These are phyloP conservation scores for Fomitopsis schrenkii DNA, from an alignment of 1,284 basidiomycete genomes.

Conservation along the genomic window DNA sequence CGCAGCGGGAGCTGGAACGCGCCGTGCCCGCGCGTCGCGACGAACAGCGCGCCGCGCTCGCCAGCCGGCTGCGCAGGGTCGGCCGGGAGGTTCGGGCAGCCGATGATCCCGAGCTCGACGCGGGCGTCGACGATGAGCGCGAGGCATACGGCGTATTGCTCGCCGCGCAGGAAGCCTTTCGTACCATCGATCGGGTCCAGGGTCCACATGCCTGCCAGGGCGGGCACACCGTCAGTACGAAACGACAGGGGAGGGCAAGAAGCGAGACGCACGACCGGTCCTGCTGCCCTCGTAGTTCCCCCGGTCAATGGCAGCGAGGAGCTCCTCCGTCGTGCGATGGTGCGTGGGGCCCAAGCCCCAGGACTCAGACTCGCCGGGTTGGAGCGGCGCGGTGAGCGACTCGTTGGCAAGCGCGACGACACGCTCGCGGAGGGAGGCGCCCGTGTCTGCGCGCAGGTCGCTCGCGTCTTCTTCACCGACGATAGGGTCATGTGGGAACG, in stretches of 20 bases:
- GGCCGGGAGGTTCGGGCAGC: slow-evolving; percentile 90
- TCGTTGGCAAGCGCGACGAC: slow-evolving; percentile 86
- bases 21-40: slow-evolving; percentile 81
- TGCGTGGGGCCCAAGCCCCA: slow-evolving; percentile 67
- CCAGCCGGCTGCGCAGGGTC: slow-evolving; percentile 54
- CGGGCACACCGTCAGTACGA: background rate
- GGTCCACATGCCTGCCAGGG: slow-evolving; percentile 76
- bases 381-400: slow-evolving; percentile 59
- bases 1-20: slow-evolving; percentile 60
- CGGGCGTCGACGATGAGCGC: slow-evolving; percentile 84
- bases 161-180: slow-evolving; percentile 94
- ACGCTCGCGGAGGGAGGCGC: slow-evolving; percentile 54
- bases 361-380: slow-evolving; percentile 42
- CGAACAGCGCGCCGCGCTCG: slow-evolving; percentile 76
- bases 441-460: slow-evolving; percentile 62
- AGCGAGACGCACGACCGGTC: slow-evolving; percentile 62
- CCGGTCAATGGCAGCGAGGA: slow-evolving; percentile 84
- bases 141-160: slow-evolving; percentile 96
- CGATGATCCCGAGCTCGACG: slow-evolving; percentile 89
- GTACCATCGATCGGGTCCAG: slow-evolving; percentile 93
- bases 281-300: slow-evolving; percentile 80
- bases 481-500: slow-evolving; percentile 86
- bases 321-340: slow-evolving; percentile 47
- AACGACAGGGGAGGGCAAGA: background rate
- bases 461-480: slow-evolving; percentile 95